Conservation (phyloP, 2,329 filamentous ascomycete genomes). For the Coniella vitis region DNA sequence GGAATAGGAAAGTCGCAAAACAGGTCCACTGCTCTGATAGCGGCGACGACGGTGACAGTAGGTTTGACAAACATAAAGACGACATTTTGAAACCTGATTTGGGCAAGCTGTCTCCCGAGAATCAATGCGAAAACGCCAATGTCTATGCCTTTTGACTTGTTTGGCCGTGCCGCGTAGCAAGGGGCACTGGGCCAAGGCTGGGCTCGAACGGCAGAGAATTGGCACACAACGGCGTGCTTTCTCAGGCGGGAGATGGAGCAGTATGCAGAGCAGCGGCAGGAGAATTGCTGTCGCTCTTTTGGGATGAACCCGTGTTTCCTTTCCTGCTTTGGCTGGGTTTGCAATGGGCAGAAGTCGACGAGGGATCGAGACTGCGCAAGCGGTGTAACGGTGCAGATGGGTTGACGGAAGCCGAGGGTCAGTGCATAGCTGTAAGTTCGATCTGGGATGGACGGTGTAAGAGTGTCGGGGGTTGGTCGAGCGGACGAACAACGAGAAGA, state of each 20-base stretch:
- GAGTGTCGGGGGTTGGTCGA: slow-evolving; percentile 7
- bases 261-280: not conserved
- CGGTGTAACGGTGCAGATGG: slow-evolving; percentile 4
- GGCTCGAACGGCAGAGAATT: not conserved
- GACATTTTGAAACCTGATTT: too few species aligned
- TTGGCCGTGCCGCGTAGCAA: not conserved
- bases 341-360: not conserved
- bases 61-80: not conserved
- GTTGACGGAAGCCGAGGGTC: slow-evolving; percentile 8
- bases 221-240: not conserved
- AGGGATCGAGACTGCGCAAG: not conserved
- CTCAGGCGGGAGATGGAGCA: not conserved
- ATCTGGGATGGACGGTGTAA: not conserved
- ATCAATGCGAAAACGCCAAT: too few species aligned
- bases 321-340: too few species aligned
- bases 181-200: not conserved
- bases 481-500: too few species aligned
- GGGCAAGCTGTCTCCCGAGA: too few species aligned
- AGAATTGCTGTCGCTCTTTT: too few species aligned
- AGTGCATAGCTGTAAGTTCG: slow-evolving; percentile 14
- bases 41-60: not conserved
- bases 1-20: too few species aligned
- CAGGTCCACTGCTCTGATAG: too few species aligned
- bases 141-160: too few species aligned
- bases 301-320: too few species aligned